phyloP scores from a whole-genome alignment of 2,329 filamentous ascomycete genomes.

The Calycina herbarum region DNA sequence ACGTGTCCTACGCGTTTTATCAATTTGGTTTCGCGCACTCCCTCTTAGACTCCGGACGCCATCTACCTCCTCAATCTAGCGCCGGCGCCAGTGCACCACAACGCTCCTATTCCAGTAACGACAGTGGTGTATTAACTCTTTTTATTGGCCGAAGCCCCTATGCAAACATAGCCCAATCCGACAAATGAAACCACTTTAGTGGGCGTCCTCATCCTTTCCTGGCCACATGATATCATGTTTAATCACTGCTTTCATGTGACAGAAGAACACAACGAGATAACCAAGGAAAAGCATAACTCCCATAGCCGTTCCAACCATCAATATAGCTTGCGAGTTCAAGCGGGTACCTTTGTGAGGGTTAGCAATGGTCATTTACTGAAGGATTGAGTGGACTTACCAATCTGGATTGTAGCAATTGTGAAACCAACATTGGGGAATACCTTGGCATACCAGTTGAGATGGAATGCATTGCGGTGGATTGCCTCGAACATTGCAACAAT shows the following conservation, averaged over 20 bases:
- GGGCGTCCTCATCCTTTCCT: constrained; percentile 38
- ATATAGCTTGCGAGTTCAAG: constrained; percentile 45
- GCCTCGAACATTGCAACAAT: constrained; percentile 39
- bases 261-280: constrained; percentile 32
- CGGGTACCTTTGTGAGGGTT: constrained; percentile 54
- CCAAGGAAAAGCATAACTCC: constrained; percentile 49
- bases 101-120: not conserved
- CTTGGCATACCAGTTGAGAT: constrained; percentile 64
- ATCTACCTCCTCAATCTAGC: not conserved
- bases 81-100: not conserved
- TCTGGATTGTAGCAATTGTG: constrained; percentile 55
- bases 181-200: constrained; percentile 10
- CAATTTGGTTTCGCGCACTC: not conserved
- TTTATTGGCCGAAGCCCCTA: constrained; percentile 3
- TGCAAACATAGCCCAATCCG: not conserved
- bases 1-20: not conserved
- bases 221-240: constrained; percentile 36
- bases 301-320: constrained; percentile 42
- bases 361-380: constrained; percentile 43
- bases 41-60: not conserved
- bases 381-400: constrained; percentile 30
- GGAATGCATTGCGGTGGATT: constrained; percentile 51
- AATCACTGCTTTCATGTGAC: constrained; percentile 34
- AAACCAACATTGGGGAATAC: constrained; percentile 63
- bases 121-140: not conserved